Evolutionary conservation across 2,329 filamentous ascomycete species (phyloP), one percentile per base, ranked within the genome.

Genomic region (Domatiomyces catenatus): DNA sequence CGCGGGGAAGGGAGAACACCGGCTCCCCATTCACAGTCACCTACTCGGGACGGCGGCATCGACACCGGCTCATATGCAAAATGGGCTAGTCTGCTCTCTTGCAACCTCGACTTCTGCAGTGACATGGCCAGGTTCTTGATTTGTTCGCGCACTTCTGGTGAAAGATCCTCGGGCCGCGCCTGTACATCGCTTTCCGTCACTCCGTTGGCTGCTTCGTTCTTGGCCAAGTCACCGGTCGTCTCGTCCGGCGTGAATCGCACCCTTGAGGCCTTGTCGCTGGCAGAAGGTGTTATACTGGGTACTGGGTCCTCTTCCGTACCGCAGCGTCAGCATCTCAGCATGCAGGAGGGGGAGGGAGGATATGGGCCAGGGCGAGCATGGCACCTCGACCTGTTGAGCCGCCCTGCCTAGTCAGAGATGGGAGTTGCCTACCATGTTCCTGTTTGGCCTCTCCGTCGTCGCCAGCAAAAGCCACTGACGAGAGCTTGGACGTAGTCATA

Each of bases 31-130:
- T 51, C 32, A 48, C 4, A n/a, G 56, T 42, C 43, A 67, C 67
- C 48, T 67, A 71, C 67, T 56, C 67, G 66, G 44, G 63, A 69
- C 15, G 66, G 61, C 53, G 92, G 90, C 48, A 96, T 74, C 36
- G 92, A 96, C 56, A 94, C 81, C 32, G 90, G 83, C 64, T 95
- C 89, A 62, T 89, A 96, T 44, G 84, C 81, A 68, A 87, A 94
- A 63, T 88, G 86, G 63, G 84, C 84, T 73, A 94, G 79, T 56
- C 89, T 80, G 51, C 80, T 77, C 60, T 89, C 83, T 69, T 95
- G 89, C 54, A 94, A 75, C 59, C 83, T 80, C 46, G 81, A 76
- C 55, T 80, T 79, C 57, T 87, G 83, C 22, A 94, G 71, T 20
- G 79, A 81, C 59, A 80, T 78, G 48, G 84, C 81, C 54, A 94